Percentiles rank a stretch among this genome's conserved stretches.
phyloP scores from a whole-genome alignment of 169 alveolate genomes.

The Theileria orientalis region DNA sequence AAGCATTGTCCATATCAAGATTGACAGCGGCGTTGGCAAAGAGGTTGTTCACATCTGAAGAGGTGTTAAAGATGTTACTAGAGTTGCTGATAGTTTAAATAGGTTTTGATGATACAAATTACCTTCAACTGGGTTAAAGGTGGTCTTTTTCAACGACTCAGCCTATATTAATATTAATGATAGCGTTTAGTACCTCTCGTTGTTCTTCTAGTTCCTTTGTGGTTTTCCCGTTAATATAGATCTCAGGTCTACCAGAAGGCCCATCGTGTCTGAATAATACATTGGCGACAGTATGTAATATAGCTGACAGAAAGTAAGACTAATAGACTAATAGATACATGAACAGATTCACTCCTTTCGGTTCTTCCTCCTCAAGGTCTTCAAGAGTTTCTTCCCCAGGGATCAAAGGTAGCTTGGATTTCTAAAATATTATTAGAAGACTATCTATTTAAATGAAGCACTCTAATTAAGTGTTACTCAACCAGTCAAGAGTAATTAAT shows the following conservation, averaged over 20 bases:
- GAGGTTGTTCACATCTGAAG: constrained; percentile 31
- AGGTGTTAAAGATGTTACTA: neutral
- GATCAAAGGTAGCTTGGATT: constrained; percentile 43
- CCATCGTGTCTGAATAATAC: constrained; percentile 61
- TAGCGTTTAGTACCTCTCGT: constrained; percentile 24
- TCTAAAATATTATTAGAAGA: constrained; percentile 2
- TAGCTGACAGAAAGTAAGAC: neutral
- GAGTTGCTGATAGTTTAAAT: neutral
- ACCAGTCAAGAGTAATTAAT: too few relatives aligned
- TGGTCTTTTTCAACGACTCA: constrained; percentile 23
- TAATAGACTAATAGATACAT: constrained; percentile 24
- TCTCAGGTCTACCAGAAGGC: constrained; percentile 70
- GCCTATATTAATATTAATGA: neutral
- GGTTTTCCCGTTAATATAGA: constrained; percentile 74
- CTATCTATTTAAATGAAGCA: too few relatives aligned
- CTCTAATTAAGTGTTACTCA: too few relatives aligned
- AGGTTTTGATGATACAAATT: neutral
- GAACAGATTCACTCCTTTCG: constrained; percentile 51
- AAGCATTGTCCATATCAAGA: neutral
- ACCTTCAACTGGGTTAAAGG: constrained; percentile 32
- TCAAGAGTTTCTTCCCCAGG: constrained; percentile 63
- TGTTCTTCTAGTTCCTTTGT: constrained; percentile 67
- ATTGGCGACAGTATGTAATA: neutral
- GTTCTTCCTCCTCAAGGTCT: constrained; percentile 45
- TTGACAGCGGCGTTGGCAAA: constrained; percentile 28